Percentiles rank a stretch among this genome's conserved stretches.
Conservation (phyloP, 805 yeast species). For the Barnettozyma sucrosica region DNA sequence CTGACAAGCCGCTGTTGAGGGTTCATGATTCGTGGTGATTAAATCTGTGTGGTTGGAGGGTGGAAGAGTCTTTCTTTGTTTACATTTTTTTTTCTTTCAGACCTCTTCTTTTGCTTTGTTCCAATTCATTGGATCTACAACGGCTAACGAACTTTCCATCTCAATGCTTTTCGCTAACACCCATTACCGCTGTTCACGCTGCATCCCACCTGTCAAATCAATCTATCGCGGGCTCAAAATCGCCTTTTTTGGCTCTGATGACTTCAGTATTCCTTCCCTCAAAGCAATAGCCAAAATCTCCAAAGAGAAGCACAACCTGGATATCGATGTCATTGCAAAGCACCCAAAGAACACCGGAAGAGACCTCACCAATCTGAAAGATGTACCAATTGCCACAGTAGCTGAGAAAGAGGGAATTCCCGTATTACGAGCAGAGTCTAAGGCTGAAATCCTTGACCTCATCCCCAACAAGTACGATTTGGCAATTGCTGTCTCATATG, state of each 20-base stretch:
- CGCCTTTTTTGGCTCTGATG: slow-evolving; percentile 77
- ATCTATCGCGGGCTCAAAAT: slow-evolving; percentile 23
- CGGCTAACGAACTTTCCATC: background rate
- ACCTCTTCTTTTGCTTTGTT: too few species aligned
- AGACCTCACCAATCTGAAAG: slow-evolving; percentile 38
- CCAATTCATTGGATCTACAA: background rate
- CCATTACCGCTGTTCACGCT: background rate
- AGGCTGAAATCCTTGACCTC: slow-evolving; percentile 32
- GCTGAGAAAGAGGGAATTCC: slow-evolving; percentile 32
- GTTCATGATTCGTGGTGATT: background rate
- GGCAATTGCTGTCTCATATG: slow-evolving; percentile 91
- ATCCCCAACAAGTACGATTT: slow-evolving; percentile 40
- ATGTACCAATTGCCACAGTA: slow-evolving; percentile 46
- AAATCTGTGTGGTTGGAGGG: too few species aligned
- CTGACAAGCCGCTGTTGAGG: slow-evolving; percentile 2
- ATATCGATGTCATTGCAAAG: slow-evolving; percentile 59
- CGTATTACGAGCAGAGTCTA: slow-evolving; percentile 47
- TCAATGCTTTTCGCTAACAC: background rate
- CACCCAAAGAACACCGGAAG: slow-evolving; percentile 63
- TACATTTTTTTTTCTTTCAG: background rate
- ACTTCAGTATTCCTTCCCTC: slow-evolving; percentile 56
- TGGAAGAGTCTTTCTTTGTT: too few species aligned
- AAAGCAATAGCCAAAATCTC: slow-evolving; percentile 29
- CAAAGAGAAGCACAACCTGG: slow-evolving; percentile 13
- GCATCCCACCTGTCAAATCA: background rate